phyloP scores from a whole-genome alignment of 2,329 filamentous ascomycete genomes.

The Verticillium dahliae region DNA sequence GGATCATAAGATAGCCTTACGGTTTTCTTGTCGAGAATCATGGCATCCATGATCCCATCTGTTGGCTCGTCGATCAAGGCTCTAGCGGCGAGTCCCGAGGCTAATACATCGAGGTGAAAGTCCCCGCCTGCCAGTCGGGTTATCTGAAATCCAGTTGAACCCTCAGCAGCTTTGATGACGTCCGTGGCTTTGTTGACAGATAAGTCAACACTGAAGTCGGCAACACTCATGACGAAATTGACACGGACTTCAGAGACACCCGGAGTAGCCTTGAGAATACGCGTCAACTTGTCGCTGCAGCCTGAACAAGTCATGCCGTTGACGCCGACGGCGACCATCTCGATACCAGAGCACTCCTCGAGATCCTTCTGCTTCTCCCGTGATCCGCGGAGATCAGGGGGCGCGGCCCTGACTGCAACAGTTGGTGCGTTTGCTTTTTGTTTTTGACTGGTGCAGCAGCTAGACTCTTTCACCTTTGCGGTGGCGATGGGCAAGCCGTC shows the following conservation, averaged over 20 bases:
- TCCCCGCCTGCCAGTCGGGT: constrained; percentile 17
- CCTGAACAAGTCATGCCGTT: constrained; percentile 30
- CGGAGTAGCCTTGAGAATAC: constrained; percentile 16
- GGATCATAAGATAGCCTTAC: constrained; percentile 28
- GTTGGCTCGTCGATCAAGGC: constrained; percentile 11
- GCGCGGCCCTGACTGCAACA: background rate
- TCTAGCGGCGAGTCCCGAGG: constrained; percentile 12
- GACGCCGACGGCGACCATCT: constrained; percentile 20
- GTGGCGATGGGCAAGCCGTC: background rate
- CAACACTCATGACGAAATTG: constrained; percentile 30
- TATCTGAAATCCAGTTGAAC: constrained; percentile 22
- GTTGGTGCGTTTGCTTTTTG: background rate
- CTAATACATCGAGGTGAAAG: constrained; percentile 21
- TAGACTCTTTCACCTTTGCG: background rate
- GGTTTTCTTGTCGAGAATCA: constrained; percentile 19
- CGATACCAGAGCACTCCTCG: constrained; percentile 18
- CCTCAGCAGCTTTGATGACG: constrained; percentile 18
- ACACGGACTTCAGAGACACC: constrained; percentile 24
- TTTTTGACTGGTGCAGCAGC: background rate
- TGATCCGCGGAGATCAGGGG: background rate
- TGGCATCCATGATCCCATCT: constrained; percentile 18
- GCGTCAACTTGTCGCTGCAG: constrained; percentile 26
- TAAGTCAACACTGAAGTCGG: constrained; percentile 23
- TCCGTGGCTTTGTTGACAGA: constrained; percentile 16
- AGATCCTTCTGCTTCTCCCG: constrained; percentile 8